Conservation (phyloP, 805 yeast genomes). For the Candida ficus region DNA sequence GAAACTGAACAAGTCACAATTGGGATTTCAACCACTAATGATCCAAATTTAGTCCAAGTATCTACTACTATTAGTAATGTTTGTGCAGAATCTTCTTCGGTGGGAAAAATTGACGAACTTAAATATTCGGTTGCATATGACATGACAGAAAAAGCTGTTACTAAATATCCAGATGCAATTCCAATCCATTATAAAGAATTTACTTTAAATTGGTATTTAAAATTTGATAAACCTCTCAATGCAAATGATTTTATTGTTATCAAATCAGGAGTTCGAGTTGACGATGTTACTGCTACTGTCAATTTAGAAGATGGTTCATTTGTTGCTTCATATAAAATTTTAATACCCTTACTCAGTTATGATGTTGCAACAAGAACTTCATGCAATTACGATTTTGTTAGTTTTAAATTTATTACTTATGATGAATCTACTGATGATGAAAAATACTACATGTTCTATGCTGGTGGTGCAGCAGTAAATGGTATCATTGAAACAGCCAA, state of each 20-base stretch:
- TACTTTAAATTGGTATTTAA: constrained; percentile 12
- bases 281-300: constrained; percentile 9
- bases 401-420: constrained; percentile 7
- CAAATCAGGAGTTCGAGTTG: constrained; percentile 6
- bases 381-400: constrained; percentile 12
- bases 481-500: neutral
- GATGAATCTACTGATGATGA: constrained; percentile 1
- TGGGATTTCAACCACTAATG: too few relatives aligned
- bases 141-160: constrained; percentile 4
- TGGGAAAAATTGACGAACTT: constrained; percentile 6
- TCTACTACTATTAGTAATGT: neutral
- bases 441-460: constrained; percentile 12
- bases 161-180: neutral
- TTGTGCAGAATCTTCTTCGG: constrained; percentile 5
- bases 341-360: constrained; percentile 2
- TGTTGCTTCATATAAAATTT: constrained; percentile 7
- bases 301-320: constrained; percentile 16
- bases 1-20: too few relatives aligned
- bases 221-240: constrained; percentile 8
- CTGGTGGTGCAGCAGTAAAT: constrained; percentile 15
- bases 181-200: constrained; percentile 1
- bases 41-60: too few relatives aligned
- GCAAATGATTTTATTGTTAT: constrained; percentile 10
- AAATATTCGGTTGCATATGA: constrained; percentile 6
- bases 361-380: constrained; percentile 2